These are phyloP conservation scores for Didymella segeticola DNA, from an alignment of 2,329 filamentous ascomycete genomes.

Conservation along the genomic window DNA sequence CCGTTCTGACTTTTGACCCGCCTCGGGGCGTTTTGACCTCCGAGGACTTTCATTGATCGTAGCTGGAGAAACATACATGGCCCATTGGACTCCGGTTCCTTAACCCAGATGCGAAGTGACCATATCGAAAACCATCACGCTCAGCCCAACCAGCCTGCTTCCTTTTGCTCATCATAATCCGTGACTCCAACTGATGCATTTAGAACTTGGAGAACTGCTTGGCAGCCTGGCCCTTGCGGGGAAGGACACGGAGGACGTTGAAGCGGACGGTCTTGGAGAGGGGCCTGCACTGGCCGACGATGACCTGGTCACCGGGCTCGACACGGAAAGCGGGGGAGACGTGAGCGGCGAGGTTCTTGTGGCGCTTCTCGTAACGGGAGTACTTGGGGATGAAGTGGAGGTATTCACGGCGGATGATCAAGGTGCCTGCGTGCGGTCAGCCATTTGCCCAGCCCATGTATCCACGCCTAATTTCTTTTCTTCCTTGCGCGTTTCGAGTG, in stretches of 20 bases:
- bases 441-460: conserved; percentile 68
- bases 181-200: conserved; percentile 48
- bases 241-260: conserved; percentile 99
- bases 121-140: conserved; percentile 44
- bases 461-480: conserved; percentile 97
- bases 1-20: conserved; percentile 44
- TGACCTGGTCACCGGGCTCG: conserved; percentile 98
- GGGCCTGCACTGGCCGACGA: conserved; percentile 98
- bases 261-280: conserved; percentile 99
- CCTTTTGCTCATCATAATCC: conserved; percentile 37
- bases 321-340: conserved; percentile 99
- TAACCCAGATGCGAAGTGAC: conserved; percentile 50
- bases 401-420: conserved; percentile 99
- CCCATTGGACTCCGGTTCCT: conserved; percentile 50
- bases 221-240: conserved; percentile 94
- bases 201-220: conserved; percentile 99
- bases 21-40: conserved; percentile 45
- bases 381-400: conserved; percentile 99
- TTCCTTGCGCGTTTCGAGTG: conserved; percentile 56
- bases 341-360: conserved; percentile 99
- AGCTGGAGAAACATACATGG: conserved; percentile 51
- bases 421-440: conserved; percentile 60
- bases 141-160: conserved; percentile 34
- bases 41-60: conserved; percentile 51
- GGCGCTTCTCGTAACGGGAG: conserved; percentile 99